A percentile compares a stretch with the other conserved stretches of the same genome.
phyloP scores from a whole-genome alignment of 2,329 filamentous ascomycete genomes.

The Epichloe sp. region DNA sequence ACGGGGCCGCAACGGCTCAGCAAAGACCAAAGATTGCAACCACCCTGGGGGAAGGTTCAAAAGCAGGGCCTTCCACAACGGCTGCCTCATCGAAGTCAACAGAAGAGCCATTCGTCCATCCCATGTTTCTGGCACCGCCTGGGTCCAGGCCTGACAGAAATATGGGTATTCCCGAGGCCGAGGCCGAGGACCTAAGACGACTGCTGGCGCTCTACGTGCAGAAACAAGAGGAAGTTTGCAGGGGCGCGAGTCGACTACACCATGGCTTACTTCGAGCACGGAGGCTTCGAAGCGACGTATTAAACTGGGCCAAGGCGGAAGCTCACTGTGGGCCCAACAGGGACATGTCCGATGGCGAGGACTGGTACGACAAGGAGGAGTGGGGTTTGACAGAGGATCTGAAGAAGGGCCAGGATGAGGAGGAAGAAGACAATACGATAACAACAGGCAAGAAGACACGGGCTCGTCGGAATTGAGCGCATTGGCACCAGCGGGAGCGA shows the following conservation, averaged over 20 bases:
- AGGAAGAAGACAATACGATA: slow-evolving; percentile 61
- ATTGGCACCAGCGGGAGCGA: not conserved
- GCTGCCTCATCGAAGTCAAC: slow-evolving; percentile 7
- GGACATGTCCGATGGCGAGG: slow-evolving; percentile 78
- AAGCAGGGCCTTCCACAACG: not conserved
- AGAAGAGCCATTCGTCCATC: slow-evolving; percentile 50
- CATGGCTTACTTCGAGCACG: slow-evolving; percentile 61
- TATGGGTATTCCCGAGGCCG: slow-evolving; percentile 54
- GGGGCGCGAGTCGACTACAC: slow-evolving; percentile 54
- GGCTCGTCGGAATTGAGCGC: slow-evolving; percentile 28
- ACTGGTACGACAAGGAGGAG: slow-evolving; percentile 77
- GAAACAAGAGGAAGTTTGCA: slow-evolving; percentile 74
- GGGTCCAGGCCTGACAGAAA: slow-evolving; percentile 54
- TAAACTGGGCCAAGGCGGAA: slow-evolving; percentile 67
- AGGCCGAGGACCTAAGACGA: slow-evolving; percentile 67
- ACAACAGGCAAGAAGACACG: slow-evolving; percentile 48
- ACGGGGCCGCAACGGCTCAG: slow-evolving; percentile 7
- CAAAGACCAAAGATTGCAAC: slow-evolving; percentile 8
- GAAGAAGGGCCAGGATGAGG: slow-evolving; percentile 70
- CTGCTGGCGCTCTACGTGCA: slow-evolving; percentile 66
- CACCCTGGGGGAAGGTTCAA: slow-evolving; percentile 17
- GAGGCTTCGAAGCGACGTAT: slow-evolving; percentile 55
- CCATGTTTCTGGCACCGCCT: slow-evolving; percentile 56
- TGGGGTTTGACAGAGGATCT: slow-evolving; percentile 63
- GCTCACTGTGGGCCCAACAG: slow-evolving; percentile 52